Evolutionary conservation across 108 stramenopile species (phyloP).

Genomic region (Cyclostephanos invisitatus): DNA sequence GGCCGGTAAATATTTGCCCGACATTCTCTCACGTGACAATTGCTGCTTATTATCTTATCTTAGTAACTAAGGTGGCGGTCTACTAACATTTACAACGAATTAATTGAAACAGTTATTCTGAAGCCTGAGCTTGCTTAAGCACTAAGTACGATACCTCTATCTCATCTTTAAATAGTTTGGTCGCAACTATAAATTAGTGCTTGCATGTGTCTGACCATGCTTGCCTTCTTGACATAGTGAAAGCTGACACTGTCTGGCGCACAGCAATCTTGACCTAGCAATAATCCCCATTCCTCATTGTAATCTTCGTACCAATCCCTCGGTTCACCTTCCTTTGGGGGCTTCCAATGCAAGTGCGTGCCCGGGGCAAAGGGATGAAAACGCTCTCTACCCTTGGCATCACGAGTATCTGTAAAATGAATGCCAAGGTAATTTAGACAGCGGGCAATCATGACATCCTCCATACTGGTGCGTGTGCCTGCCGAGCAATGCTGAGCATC

Average conservation of each 20-base stretch:
- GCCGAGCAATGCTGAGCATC: slow-evolving; percentile 55
- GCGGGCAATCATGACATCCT: slow-evolving; percentile 67
- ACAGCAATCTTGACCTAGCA: slow-evolving; percentile 76
- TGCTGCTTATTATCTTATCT: background rate
- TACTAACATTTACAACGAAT: background rate
- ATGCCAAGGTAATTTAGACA: slow-evolving; percentile 50
- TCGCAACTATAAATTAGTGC: slow-evolving; percentile 58
- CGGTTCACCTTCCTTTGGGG: slow-evolving; percentile 25
- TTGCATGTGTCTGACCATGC: slow-evolving; percentile 78
- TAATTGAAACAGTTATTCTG: background rate
- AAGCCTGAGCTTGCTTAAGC: no score
- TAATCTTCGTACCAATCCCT: slow-evolving; percentile 74
- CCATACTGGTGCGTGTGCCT: slow-evolving; percentile 49
- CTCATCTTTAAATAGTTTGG: background rate
- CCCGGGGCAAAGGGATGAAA: slow-evolving; percentile 83
- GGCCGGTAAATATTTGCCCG: slow-evolving; percentile 31
- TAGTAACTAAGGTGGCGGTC: background rate
- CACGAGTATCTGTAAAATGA: slow-evolving; percentile 65
- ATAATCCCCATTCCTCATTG: slow-evolving; percentile 71
- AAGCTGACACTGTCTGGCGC: slow-evolving; percentile 88
- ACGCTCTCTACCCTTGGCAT: slow-evolving; percentile 65
- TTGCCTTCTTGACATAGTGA: slow-evolving; percentile 85
- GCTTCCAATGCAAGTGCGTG: slow-evolving; percentile 57
- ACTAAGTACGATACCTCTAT: no score
- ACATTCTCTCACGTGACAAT: slow-evolving; percentile 12